A percentile compares a stretch with the other conserved stretches of the same genome.
These are phyloP conservation scores for Cordyceps militaris DNA, from an alignment of 2,329 filamentous ascomycete genomes.

Conservation along the genomic window DNA sequence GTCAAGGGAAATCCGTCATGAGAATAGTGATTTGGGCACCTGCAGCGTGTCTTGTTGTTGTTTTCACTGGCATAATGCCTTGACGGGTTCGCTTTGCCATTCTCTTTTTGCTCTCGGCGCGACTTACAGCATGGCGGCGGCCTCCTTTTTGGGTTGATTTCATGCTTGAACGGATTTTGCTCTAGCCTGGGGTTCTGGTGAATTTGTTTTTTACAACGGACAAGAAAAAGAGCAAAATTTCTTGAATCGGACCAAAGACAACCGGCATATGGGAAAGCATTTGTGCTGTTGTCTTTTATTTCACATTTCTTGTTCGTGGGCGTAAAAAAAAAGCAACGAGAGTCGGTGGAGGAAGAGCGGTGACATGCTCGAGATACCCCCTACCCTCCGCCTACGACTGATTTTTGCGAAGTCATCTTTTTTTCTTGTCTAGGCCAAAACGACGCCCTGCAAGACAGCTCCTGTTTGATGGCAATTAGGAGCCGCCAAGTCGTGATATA, in stretches of 20 bases:
- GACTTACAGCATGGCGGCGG: conserved; percentile 9
- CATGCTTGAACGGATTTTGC: not conserved
- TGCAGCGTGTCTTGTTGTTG: not conserved
- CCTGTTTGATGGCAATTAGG: no score
- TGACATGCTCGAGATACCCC: not conserved
- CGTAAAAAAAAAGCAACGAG: not conserved
- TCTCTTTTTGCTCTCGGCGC: not conserved
- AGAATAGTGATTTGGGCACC: conserved; percentile 13
- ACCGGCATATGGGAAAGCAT: not conserved
- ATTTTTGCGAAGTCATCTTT: not conserved
- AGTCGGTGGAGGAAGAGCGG: not conserved
- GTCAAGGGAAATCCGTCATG: conserved; percentile 40
- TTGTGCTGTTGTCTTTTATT: not conserved
- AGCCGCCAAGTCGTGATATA: no score
- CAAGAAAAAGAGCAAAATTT: not conserved
- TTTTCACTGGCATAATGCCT: conserved; percentile 1
- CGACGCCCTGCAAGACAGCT: not conserved
- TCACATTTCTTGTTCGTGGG: not conserved
- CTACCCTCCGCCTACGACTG: not conserved
- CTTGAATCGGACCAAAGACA: not conserved
- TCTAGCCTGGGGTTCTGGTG: conserved; percentile 10
- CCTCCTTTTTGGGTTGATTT: conserved; percentile 1
- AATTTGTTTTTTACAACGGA: conserved; percentile 4
- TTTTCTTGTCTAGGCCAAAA: no score
- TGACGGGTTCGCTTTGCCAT: not conserved